A percentile compares a stretch with the other conserved stretches of the same genome.
phyloP scores from a whole-genome alignment of 345 rosid species.

The Lumnitzera racemosa region DNA sequence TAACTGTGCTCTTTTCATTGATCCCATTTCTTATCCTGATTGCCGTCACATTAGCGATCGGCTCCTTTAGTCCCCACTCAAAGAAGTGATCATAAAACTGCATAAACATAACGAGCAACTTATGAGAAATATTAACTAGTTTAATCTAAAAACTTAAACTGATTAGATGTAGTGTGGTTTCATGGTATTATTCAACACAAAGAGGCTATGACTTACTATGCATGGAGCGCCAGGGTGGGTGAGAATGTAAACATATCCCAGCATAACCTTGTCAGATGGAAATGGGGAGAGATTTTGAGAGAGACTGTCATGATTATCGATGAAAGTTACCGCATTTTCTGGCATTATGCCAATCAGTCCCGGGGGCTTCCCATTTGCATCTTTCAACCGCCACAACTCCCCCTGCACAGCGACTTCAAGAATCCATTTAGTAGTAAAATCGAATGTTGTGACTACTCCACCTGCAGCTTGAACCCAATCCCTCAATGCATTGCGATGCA shows the following conservation, averaged over 20 bases:
- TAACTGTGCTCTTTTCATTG: constrained; percentile 34
- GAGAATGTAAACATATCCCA: constrained; percentile 80
- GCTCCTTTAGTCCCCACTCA: constrained; percentile 55
- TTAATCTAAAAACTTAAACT: not conserved
- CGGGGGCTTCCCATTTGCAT: constrained; percentile 62
- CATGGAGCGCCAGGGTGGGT: constrained; percentile 78
- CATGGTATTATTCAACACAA: not conserved
- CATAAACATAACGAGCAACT: not conserved
- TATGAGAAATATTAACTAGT: not conserved
- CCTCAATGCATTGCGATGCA: constrained; percentile 46
- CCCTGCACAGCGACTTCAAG: constrained; percentile 73
- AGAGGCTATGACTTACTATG: constrained; percentile 33
- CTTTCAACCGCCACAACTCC: constrained; percentile 68
- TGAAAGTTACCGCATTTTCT: constrained; percentile 62
- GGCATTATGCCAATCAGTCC: constrained; percentile 75
- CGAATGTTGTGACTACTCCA: constrained; percentile 59
- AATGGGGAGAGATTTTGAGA: constrained; percentile 55
- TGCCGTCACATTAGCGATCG: constrained; percentile 35
- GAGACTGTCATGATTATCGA: constrained; percentile 80
- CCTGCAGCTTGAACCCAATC: constrained; percentile 62
- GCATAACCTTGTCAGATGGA: constrained; percentile 80
- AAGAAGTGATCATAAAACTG: constrained; percentile 85
- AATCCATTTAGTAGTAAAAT: constrained; percentile 81
- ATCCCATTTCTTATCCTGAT: constrained; percentile 43
- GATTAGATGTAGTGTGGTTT: not conserved